Evolutionary conservation across 805 yeast genomes (phyloP).

Genomic region (Diddensiella transvaalensis): DNA sequence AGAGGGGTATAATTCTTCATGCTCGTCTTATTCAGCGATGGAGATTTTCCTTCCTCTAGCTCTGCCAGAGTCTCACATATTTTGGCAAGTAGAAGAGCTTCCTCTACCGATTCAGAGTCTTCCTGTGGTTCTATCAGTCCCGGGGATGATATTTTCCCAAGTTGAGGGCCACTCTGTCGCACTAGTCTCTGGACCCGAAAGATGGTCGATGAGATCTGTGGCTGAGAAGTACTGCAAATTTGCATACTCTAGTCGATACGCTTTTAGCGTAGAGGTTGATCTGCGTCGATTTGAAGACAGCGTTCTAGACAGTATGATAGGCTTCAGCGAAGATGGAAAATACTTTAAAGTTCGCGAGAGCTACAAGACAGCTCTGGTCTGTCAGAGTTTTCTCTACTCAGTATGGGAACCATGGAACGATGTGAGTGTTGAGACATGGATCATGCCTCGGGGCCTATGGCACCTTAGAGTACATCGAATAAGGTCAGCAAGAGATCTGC

Average conservation of each 20-base stretch:
- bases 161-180: slow-evolving; percentile 6
- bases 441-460: slow-evolving; percentile 22
- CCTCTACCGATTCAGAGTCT: neutral
- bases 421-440: slow-evolving; percentile 24
- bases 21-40: slow-evolving; percentile 29
- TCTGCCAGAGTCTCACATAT: slow-evolving; percentile 19
- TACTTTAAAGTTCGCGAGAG: slow-evolving; percentile 15
- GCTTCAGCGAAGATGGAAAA: slow-evolving; percentile 22
- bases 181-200: slow-evolving; percentile 15
- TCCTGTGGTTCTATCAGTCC: slow-evolving; percentile 5
- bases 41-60: slow-evolving; percentile 23
- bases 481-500: slow-evolving; percentile 4
- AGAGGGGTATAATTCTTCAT: slow-evolving; percentile 26
- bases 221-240: slow-evolving; percentile 27
- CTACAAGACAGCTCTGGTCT: slow-evolving; percentile 2
- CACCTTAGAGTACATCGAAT: slow-evolving; percentile 23
- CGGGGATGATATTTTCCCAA: slow-evolving; percentile 16
- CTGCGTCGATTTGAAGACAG: slow-evolving; percentile 11
- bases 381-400: slow-evolving; percentile 13
- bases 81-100: slow-evolving; percentile 23
- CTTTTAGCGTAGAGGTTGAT: slow-evolving; percentile 21
- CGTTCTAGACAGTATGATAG: slow-evolving; percentile 23
- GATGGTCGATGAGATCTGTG: slow-evolving; percentile 8
- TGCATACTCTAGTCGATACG: slow-evolving; percentile 27
- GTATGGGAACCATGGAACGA: slow-evolving; percentile 21